Conservation (phyloP, 345 rosid genomes). For the Eucalyptus paniculata region DNA sequence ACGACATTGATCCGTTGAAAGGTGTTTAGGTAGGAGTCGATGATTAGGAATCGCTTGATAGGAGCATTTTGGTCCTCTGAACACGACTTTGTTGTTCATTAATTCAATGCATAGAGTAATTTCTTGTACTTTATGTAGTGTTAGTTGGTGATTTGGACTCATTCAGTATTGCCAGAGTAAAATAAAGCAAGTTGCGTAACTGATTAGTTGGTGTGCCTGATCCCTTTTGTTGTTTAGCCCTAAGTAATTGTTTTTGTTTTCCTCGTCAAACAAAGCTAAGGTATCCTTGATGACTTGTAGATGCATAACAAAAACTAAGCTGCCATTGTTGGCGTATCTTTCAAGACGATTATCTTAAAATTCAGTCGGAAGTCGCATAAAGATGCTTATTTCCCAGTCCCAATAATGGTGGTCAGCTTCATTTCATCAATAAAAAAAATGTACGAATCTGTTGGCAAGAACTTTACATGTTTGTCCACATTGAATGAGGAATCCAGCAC, state of each 20-base stretch:
- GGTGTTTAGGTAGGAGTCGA: too few species aligned
- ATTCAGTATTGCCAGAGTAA: neutral
- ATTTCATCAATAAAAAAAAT: too few species aligned
- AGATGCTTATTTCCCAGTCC: neutral
- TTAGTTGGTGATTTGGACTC: neutral
- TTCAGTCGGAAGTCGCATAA: neutral
- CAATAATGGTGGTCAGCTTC: neutral
- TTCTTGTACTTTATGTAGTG: neutral
- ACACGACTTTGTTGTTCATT: neutral
- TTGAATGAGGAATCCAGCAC: too few species aligned
- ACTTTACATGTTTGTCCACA: too few species aligned
- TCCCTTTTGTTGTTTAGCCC: neutral
- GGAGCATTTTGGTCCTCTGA: neutral
- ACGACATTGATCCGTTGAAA: neutral
- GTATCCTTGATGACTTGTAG: neutral
- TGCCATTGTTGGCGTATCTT: neutral
- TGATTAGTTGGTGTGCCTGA: neutral
- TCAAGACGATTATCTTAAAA: neutral
- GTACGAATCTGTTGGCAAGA: too few species aligned
- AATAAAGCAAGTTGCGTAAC: neutral
- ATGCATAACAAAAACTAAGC: neutral
- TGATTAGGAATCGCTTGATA: neutral
- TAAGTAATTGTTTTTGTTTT: too few species aligned
- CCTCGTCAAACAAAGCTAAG: neutral
- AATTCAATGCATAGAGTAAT: neutral